Evolutionary conservation across 2,329 filamentous ascomycete genomes (phyloP).

Genomic region (Decorospora gaudefroyi): DNA sequence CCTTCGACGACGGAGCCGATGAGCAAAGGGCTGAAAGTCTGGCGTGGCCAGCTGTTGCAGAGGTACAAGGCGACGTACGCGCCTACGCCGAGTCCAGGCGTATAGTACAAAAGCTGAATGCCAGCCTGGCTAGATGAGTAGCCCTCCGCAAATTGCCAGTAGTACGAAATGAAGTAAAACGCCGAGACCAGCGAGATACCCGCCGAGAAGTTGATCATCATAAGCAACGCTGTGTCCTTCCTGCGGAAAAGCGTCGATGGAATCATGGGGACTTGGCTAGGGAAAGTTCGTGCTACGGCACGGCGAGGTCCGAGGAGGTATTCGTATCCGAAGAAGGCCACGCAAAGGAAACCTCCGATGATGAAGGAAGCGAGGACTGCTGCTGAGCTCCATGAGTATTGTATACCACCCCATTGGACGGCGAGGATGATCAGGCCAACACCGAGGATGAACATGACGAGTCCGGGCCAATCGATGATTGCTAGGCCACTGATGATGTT

Average conservation of each 20-base stretch:
- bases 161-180: slow-evolving; percentile 71
- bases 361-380: slow-evolving; percentile 61
- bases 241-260: slow-evolving; percentile 63
- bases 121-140: slow-evolving; percentile 52
- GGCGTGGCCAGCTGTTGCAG: slow-evolving; percentile 64
- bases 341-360: slow-evolving; percentile 54
- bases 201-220: slow-evolving; percentile 63
- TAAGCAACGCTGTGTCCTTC: slow-evolving; percentile 64
- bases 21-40: slow-evolving; percentile 65
- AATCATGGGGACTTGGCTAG: slow-evolving; percentile 65
- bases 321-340: slow-evolving; percentile 58
- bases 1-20: slow-evolving; percentile 56
- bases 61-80: slow-evolving; percentile 62
- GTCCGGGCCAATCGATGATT: slow-evolving; percentile 54
- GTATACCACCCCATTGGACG: slow-evolving; percentile 61
- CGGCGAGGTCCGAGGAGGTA: slow-evolving; percentile 59
- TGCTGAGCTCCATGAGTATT: slow-evolving; percentile 60
- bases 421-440: slow-evolving; percentile 46
- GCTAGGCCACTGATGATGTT: slow-evolving; percentile 38
- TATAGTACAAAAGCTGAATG: slow-evolving; percentile 65
- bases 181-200: slow-evolving; percentile 62
- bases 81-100: slow-evolving; percentile 65
- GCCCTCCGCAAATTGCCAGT: slow-evolving; percentile 66
- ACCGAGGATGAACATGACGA: slow-evolving; percentile 42
- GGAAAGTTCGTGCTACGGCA: slow-evolving; percentile 54